Conservation (phyloP, 495 filamentous ascomycete species). For the Xylaria bambusicola region DNA sequence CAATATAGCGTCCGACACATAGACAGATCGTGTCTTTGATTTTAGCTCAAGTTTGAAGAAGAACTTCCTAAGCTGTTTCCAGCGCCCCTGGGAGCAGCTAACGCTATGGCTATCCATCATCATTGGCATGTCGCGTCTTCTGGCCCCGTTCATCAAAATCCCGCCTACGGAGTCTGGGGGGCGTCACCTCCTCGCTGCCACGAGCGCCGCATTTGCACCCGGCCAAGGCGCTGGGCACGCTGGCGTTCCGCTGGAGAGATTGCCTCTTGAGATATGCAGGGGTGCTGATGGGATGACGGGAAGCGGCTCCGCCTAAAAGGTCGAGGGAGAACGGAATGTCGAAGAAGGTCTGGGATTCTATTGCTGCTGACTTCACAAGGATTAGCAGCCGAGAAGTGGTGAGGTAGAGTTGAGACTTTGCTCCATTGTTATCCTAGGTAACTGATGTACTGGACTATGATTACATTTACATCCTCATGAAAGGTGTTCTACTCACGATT, state of each 20-base stretch:
- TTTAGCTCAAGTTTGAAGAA: constrained; percentile 14
- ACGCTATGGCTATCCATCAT: constrained; percentile 8
- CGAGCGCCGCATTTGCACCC: constrained; percentile 46
- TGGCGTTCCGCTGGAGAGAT: constrained; percentile 28
- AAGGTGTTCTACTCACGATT: no score
- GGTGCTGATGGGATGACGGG: constrained; percentile 45
- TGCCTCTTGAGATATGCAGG: constrained; percentile 26
- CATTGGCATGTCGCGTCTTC: background rate
- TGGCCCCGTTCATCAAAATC: constrained; percentile 35
- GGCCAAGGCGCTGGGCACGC: background rate
- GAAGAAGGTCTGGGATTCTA: constrained; percentile 43
- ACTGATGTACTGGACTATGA: no score
- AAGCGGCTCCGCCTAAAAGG: constrained; percentile 38
- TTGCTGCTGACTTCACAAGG: constrained; percentile 38
- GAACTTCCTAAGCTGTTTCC: constrained; percentile 13
- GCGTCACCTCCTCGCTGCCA: constrained; percentile 51
- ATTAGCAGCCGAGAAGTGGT: constrained; percentile 26
- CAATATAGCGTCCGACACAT: background rate
- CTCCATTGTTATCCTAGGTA: no score
- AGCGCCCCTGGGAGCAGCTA: constrained; percentile 6
- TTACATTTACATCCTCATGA: no score
- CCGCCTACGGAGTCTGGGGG: constrained; percentile 47
- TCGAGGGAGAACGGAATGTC: constrained; percentile 23
- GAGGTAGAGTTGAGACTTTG: background rate
- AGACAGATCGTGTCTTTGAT: constrained; percentile 16